Evolutionary conservation across 352 stramenopile genomes (phyloP), one percentile per base, ranked within the genome.

Genomic region (Globisporangium barbulae): DNA sequence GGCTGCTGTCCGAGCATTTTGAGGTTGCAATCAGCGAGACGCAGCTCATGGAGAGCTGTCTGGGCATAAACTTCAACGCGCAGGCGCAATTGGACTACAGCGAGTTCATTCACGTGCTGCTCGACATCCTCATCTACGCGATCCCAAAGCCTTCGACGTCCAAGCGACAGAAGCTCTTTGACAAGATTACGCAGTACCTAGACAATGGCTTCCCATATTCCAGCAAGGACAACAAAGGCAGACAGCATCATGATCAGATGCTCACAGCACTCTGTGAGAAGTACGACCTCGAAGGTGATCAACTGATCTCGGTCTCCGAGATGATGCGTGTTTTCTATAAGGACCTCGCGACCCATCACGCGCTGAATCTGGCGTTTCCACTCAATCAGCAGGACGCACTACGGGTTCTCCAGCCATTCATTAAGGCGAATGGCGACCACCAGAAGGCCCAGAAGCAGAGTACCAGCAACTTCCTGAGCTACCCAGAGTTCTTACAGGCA

Each of bases 21-120:
- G 37, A 71, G 1, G 28, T 84, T 2, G 53, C 75, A 0, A 58
- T 81, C 12, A 70, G 53, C 19, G 75, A 89, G 50, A 59, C 59
- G 0, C 54, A 65, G 17, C 62, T 90, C 12, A 76, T 88, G 49
- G 77, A 90, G 47, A 67, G 83, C 0, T 90, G 81, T 57, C 61
- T 90, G 33, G 81, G 81, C 8, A 79, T 90, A 67, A 87, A 75
- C 19, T 88, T 89, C 22, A 80, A 88, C 50, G 45, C 67, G 1
- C 71, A 83, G 19, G 79, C 70, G 7, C 75, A 79, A 28, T 35
- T 90, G 10, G 79, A 88, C 49, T 78, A 83, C 59, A 72, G 61
- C 10, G 77, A 87, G 30, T 76, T 88, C 28, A 57, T 83, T 0
- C 64, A 76, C 30, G 75, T 85, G 19, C 56, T 90, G 28, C 65